Conservation (phyloP, 2,329 filamentous ascomycete genomes). For the Epichloe elymi region DNA sequence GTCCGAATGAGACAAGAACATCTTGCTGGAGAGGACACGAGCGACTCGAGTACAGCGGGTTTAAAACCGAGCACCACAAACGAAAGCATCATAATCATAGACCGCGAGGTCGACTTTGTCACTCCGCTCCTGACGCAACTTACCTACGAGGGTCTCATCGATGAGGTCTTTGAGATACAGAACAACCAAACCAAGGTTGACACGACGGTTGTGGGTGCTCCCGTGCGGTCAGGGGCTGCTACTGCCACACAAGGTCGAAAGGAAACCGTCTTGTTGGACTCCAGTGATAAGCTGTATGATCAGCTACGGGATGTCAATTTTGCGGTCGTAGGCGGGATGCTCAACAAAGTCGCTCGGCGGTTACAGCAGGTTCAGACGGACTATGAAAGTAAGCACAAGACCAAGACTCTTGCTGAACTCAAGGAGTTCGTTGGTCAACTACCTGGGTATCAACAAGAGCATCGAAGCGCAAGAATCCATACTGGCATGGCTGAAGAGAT, state of each 20-base stretch:
- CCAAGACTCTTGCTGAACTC: slow-evolving; percentile 80
- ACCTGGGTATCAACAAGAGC: slow-evolving; percentile 83
- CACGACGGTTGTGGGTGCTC: slow-evolving; percentile 72
- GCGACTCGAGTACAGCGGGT: slow-evolving; percentile 47
- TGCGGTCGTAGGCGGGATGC: slow-evolving; percentile 74
- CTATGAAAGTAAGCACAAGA: slow-evolving; percentile 79
- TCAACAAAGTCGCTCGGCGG: slow-evolving; percentile 83
- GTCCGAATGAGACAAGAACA: slow-evolving; percentile 86
- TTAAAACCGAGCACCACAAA: slow-evolving; percentile 75
- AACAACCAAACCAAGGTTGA: slow-evolving; percentile 92
- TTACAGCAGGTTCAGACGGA: slow-evolving; percentile 71
- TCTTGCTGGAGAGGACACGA: slow-evolving; percentile 62
- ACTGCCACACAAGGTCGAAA: slow-evolving; percentile 52
- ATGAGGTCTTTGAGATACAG: slow-evolving; percentile 83
- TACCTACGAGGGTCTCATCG: slow-evolving; percentile 91
- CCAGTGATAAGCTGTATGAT: slow-evolving; percentile 76
- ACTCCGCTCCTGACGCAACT: slow-evolving; percentile 87
- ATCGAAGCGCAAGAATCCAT: slow-evolving; percentile 83
- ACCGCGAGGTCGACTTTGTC: slow-evolving; percentile 87
- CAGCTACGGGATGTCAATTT: slow-evolving; percentile 89
- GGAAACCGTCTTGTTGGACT: slow-evolving; percentile 78
- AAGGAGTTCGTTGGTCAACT: slow-evolving; percentile 92
- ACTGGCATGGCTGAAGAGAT: slow-evolving; percentile 90
- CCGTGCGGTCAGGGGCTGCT: slow-evolving; percentile 46
- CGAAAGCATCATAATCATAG: slow-evolving; percentile 87